Evolutionary conservation across 1,139 yeast genomes (phyloP), one percentile per base, ranked within the genome.

Genomic region (Pichia sp.): DNA sequence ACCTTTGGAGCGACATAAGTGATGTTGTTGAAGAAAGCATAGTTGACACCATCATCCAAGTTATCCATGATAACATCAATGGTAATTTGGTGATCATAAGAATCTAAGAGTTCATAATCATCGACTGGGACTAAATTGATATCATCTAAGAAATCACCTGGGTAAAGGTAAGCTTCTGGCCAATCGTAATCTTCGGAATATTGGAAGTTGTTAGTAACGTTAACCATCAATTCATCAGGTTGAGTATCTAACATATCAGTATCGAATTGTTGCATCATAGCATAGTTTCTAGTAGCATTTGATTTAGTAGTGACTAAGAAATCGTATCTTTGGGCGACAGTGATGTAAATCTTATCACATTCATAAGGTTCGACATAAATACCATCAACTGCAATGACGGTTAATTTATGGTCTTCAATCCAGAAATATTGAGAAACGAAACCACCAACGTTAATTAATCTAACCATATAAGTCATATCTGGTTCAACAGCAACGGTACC

Each of bases 21-120:
- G 56, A 83, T 73, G 65, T 85, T 83, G 73, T 90, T 88, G 81
- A 91, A 88, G 68, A 90, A 83, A 10, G 97, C 96, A 63, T 90
- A 91, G 68, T 86, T 88, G 51, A 85, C 73, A 67, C 98, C 98
- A 64, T 88, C 74, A 40, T 74, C 77, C 65, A 91, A 73, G 68
- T 85, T 86, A 64, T 83, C 83, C 96, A 90, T 89, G 35, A 69
- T 65, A 52, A 91, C 87, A 56, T 81, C 80, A 38, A 91, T 69
- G 14, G 76, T 75, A 56, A 90, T 74, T 46, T 73, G 73, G 58
- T 77, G 73, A 63, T 88, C 96, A 12, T 88, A 79, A 19, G 83
- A 87, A 35, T 78, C 84, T 34, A 71, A 73, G 28, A 80, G 62
- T 46, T 74, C 79, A 50, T 65, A 69, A 48, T 74, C 73, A 47